phyloP scores from a whole-genome alignment of 2,329 filamentous ascomycete species.

The Fusarium sp. region DNA sequence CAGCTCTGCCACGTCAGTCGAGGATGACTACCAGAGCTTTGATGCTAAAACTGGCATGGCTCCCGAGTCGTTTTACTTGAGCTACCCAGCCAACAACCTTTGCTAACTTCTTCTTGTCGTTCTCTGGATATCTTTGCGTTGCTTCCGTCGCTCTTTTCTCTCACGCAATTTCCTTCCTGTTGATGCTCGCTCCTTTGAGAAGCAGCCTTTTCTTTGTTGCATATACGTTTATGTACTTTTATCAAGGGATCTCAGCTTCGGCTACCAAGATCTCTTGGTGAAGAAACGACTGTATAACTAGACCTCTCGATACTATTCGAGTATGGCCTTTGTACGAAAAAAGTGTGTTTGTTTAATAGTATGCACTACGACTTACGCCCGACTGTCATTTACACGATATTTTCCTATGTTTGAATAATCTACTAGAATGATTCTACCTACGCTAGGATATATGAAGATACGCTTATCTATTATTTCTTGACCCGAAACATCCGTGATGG shows the following conservation, averaged over 20 bases:
- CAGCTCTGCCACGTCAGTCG: constrained; percentile 30
- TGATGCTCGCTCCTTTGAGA: not conserved
- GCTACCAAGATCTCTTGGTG: not conserved
- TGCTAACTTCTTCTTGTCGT: not conserved
- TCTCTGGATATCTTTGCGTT: too few relatives aligned
- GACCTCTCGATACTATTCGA: not conserved
- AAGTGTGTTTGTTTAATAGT: not conserved
- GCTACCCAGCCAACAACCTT: not conserved
- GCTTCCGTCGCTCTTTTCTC: too few relatives aligned
- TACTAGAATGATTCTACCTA: not conserved
- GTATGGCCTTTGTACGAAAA: not conserved
- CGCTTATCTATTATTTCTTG: not conserved
- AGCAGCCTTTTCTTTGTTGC: not conserved
- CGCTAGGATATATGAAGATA: not conserved
- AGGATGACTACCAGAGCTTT: constrained; percentile 26
- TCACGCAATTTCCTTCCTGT: not conserved
- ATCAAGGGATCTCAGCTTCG: too few relatives aligned
- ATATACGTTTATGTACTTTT: not conserved
- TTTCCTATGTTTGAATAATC: not conserved
- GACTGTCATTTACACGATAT: not conserved
- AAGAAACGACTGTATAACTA: not conserved
- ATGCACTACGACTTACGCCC: not conserved
- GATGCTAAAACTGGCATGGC: constrained; percentile 7
- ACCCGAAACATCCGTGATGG: not conserved
- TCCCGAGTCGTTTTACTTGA: not conserved